Evolutionary conservation across 2,329 filamentous ascomycete genomes (phyloP).

Genomic region (Beauveria pseudobassiana): DNA sequence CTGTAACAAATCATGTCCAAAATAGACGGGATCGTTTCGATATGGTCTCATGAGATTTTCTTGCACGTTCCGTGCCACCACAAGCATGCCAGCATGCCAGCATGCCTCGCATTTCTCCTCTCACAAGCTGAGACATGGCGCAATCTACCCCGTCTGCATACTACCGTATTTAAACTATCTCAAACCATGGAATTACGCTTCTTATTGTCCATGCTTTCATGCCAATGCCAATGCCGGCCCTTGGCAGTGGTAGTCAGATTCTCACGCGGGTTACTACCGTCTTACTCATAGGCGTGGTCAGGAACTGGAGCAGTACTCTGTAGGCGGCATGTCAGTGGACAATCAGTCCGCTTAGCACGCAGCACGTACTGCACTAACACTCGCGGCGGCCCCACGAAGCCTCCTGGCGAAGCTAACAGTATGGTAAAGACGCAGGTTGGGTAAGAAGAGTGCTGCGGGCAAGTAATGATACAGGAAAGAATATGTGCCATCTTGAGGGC

Average conservation of each 20-base stretch:
- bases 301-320: neutral
- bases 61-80: neutral
- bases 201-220: neutral
- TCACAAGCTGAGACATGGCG: neutral
- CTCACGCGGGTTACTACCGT: conserved; percentile 11
- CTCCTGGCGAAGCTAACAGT: neutral
- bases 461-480: neutral
- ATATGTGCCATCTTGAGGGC: neutral
- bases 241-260: conserved; percentile 6
- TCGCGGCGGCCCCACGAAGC: neutral
- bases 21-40: neutral
- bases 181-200: neutral
- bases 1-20: neutral
- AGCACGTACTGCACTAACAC: conserved; percentile 6
- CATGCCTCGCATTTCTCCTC: neutral
- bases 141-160: neutral
- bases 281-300: conserved; percentile 4
- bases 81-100: neutral
- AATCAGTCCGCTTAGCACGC: neutral
- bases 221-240: neutral
- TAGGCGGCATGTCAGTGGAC: neutral
- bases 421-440: neutral
- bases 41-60: neutral
- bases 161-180: neutral
- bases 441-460: neutral